Evolutionary conservation across 768 basidiomycete species (phyloP), one percentile per base, ranked within the genome.

Genomic region (Pholiota conissans): DNA sequence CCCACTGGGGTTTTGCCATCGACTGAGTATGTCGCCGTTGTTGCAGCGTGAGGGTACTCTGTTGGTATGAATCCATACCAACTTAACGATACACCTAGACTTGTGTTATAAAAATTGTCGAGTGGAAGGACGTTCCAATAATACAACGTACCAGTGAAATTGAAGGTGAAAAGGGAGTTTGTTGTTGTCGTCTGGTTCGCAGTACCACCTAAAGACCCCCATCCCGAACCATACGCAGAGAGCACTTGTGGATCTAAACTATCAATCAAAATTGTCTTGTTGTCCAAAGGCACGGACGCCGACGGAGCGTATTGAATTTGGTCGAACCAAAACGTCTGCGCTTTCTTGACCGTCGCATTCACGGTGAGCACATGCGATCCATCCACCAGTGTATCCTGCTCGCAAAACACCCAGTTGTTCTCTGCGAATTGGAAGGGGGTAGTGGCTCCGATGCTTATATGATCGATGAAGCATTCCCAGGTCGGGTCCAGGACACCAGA

Each of bases 291-390:
- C 3, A 61, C 49, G n/a, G 52, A 59, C 5, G 65, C 49, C 10
- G 65, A 67, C 5, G 70, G 72, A 29, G 64, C 51, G 28, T 71
- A 73, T 10, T 63, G 54, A 20, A 73, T 62, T 14, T 57, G n/a
- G 29, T 73, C 72, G 22, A 71, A 56, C 65, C 63, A 71, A 50
- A 73, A 73, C 5, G 70, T 64, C 14, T 67, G 66, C 6, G 53
- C 49, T 13, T 54, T 53, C 34, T 27, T 11, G 6, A 66, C 65
- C 1, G 61, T 66, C 4, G 62, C 65, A 32, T 66, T 67, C 22
- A 68, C 61, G 8, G 63, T 66, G 5, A 70, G 56, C 16, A 59
- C 58, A 55, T 73, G 72, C 9, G 49, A 57, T 3, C 69, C 69
- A 52, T 69, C 68, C 2, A 42, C 16, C 16, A 71, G 58, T 7